Evolutionary conservation across 2,329 filamentous ascomycete genomes (phyloP).

Genomic region (Alternaria triticina): DNA sequence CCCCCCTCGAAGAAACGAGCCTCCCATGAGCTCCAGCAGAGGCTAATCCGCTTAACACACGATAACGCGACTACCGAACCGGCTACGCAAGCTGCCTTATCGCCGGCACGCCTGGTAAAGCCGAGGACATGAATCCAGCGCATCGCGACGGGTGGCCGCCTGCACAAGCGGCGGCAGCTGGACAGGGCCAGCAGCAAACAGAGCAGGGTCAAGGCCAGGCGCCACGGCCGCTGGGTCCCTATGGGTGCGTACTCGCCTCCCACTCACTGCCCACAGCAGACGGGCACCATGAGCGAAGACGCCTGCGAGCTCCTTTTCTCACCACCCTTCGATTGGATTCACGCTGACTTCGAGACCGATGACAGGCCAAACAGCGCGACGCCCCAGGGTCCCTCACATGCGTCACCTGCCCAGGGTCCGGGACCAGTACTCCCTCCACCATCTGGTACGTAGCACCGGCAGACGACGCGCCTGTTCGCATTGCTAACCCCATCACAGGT

Average conservation of each 20-base stretch:
- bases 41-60: constrained; percentile 11
- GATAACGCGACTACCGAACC: constrained; percentile 22
- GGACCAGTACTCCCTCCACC: constrained; percentile 50
- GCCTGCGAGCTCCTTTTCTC: constrained; percentile 16
- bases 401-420: constrained; percentile 44
- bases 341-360: constrained; percentile 25
- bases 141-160: constrained; percentile 51
- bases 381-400: constrained; percentile 42
- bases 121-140: constrained; percentile 48
- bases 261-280: constrained; percentile 10
- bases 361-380: constrained; percentile 40
- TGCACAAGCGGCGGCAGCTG: constrained; percentile 56
- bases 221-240: constrained; percentile 43
- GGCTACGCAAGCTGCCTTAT: constrained; percentile 27
- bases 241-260: constrained; percentile 39
- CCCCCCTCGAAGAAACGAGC: constrained; percentile 9
- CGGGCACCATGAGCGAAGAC: constrained; percentile 24
- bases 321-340: constrained; percentile 14
- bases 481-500: constrained; percentile 31
- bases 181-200: constrained; percentile 51
- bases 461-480: constrained; percentile 9
- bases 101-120: constrained; percentile 38
- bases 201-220: constrained; percentile 44
- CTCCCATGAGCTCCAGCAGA: constrained; percentile 29
- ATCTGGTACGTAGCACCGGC: constrained; percentile 40